Evolutionary conservation across 768 basidiomycete species (phyloP).

Genomic region (Termitomyces sp.): DNA sequence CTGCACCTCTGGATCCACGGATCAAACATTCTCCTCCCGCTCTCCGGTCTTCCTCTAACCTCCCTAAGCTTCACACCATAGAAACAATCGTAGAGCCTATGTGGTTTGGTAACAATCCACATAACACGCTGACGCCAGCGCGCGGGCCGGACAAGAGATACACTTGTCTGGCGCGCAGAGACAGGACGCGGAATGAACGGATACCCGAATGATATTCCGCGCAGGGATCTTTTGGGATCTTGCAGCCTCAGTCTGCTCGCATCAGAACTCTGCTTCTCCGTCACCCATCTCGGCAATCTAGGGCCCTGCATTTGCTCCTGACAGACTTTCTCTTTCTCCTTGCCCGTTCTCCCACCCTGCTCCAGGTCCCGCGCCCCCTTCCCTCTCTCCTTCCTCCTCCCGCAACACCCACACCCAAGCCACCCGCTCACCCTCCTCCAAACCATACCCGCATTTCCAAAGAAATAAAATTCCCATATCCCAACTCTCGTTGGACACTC

Average conservation of each 20-base stretch:
- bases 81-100: conserved; percentile 38
- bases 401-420: conserved; percentile 23
- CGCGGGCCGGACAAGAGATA: conserved; percentile 3
- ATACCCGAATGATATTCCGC: conserved; percentile 51
- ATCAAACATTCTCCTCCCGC: conserved; percentile 49
- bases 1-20: conserved; percentile 54
- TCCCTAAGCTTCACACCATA: conserved; percentile 41
- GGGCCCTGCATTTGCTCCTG: conserved; percentile 14
- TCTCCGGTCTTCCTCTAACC: conserved; percentile 42
- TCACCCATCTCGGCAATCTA: conserved; percentile 39
- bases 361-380: background rate
- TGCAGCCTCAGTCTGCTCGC: conserved; percentile 39
- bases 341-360: conserved; percentile 1
- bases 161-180: conserved; percentile 19
- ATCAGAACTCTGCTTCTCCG: conserved; percentile 40
- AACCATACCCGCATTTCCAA: background rate
- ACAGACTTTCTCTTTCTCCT: background rate
- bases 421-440: conserved; percentile 4
- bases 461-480: conserved; percentile 45
- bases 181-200: conserved; percentile 57
- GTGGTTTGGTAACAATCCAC: conserved; percentile 40
- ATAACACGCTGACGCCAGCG: conserved; percentile 18
- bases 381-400: conserved; percentile 10
- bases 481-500: conserved; percentile 42
- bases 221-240: conserved; percentile 40